These are phyloP conservation scores for Colletotrichum melonis DNA, from an alignment of 2,329 filamentous ascomycete genomes.

Conservation along the genomic window DNA sequence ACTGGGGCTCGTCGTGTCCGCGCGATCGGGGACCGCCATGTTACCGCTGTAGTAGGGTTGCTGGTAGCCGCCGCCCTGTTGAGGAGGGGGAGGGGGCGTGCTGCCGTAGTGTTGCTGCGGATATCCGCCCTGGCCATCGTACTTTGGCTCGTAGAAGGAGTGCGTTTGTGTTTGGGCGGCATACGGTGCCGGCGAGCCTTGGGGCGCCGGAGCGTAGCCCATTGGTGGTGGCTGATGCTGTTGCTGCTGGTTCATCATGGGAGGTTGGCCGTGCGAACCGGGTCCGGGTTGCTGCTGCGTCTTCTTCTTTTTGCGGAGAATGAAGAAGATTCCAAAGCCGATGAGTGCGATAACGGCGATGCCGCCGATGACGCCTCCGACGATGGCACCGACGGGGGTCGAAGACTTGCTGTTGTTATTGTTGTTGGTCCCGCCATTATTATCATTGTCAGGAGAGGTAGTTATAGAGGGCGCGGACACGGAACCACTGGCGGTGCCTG, in stretches of 20 bases:
- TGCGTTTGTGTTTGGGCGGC: conserved; percentile 22
- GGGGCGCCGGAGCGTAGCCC: not conserved
- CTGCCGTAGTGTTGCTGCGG: conserved; percentile 32
- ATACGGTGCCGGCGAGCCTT: conserved; percentile 4
- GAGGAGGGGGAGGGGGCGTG: conserved; percentile 36
- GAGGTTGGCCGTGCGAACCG: conserved; percentile 2
- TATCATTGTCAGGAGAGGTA: conserved; percentile 15
- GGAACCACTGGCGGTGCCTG: not conserved
- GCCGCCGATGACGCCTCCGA: conserved; percentile 52
- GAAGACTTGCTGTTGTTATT: conserved; percentile 17
- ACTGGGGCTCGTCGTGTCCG: conserved; percentile 31
- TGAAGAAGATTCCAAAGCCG: conserved; percentile 44
- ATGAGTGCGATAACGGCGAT: conserved; percentile 46
- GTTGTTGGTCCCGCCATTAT: not conserved
- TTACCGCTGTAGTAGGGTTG: conserved; percentile 36
- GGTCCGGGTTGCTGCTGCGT: not conserved
- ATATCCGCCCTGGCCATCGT: conserved; percentile 34
- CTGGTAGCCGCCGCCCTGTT: conserved; percentile 8
- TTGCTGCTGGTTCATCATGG: conserved; percentile 6
- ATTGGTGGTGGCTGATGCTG: conserved; percentile 4
- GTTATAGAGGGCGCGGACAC: conserved; percentile 4
- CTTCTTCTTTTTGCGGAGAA: conserved; percentile 46
- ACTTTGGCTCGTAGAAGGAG: conserved; percentile 44
- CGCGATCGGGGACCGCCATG: conserved; percentile 30
- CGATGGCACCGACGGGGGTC: conserved; percentile 49